Conservation (phyloP, 495 filamentous ascomycete species). For the Lepidopterella palustris region DNA sequence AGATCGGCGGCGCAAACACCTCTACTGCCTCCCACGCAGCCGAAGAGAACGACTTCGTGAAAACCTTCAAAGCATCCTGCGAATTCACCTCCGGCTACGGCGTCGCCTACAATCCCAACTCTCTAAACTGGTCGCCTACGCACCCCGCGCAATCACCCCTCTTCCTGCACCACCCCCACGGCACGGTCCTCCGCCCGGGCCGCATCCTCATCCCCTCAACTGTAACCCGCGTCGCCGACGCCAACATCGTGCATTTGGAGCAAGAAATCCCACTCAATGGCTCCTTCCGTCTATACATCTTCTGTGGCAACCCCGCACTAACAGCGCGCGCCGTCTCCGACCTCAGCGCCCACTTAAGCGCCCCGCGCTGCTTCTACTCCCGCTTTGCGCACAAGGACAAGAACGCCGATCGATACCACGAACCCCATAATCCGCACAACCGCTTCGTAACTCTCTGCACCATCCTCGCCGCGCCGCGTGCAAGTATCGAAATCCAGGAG, state of each 20-base stretch:
- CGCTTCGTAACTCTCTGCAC: constrained; percentile 71
- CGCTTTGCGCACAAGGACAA: constrained; percentile 52
- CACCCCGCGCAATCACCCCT: constrained; percentile 66
- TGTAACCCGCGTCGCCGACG: constrained; percentile 76
- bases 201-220: constrained; percentile 66
- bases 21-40: constrained; percentile 22
- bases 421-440: constrained; percentile 75
- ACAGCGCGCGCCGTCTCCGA: constrained; percentile 59
- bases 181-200: constrained; percentile 56
- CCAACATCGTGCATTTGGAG: constrained; percentile 80
- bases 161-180: constrained; percentile 50
- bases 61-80: constrained; percentile 58
- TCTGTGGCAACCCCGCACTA: constrained; percentile 60
- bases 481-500: constrained; percentile 56
- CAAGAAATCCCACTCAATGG: constrained; percentile 84
- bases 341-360: constrained; percentile 56
- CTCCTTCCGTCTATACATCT: constrained; percentile 78
- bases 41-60: constrained; percentile 55
- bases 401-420: constrained; percentile 63
- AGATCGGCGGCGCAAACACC: constrained; percentile 45
- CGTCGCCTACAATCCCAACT: constrained; percentile 54
- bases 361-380: constrained; percentile 64
- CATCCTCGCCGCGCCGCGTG: constrained; percentile 59
- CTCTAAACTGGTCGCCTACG: constrained; percentile 63
- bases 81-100: constrained; percentile 63